Base-by-base conservation (phyloP, 257 asterid species). In the Fraxinus anomala region DNA sequence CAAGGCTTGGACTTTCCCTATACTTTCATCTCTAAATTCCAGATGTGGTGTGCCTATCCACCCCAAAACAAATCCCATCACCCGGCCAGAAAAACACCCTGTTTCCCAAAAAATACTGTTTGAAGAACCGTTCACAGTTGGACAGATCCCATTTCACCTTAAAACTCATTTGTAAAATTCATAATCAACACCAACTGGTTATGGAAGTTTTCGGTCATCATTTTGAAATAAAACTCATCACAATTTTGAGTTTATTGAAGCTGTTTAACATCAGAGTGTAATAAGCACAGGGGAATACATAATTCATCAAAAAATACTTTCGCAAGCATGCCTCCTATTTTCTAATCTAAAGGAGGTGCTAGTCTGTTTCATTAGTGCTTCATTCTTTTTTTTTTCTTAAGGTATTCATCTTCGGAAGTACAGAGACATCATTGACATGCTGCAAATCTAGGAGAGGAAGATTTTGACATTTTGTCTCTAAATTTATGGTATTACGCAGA, bases 401-500 rank as follows among this genome's bases (percentile, higher is more conserved):
- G 24, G 21, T 19, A 51, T 51, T 17, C 6, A 4, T 16, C 23
- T 51, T 16, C 63, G 19, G 63, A 17, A 51, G 17, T 3, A 21
- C 33, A 24, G 31, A 63, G 31, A 75, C 23, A 23, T 49, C 28
- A 37, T 49, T 11, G 5, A n/a, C 68, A 77, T 44, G 67, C 16
- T 1, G 75, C 65, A 44, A 1, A 73, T 56, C 56, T 51, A 81
- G 34, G 65, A 56, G 13, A 34, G 44, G 36, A 54, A 73, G 73
- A 77, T 56, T 51, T 61, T n/a, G 37, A 40, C 31, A 40, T 14
- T 72, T 59, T 49, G 68, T 7, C 73, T 61, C 80, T n/a, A 24
- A 63, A 70, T 37, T 14, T 12, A 66, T 33, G 14, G 70, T 78
- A 26, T 56, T 69, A 37, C 23, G 21, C 61, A 74, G 76, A 66